These are phyloP conservation scores for Gryganskiella cystojenkinii DNA, from an alignment of 192 early-diverging fungal genomes.

Conservation along the genomic window DNA sequence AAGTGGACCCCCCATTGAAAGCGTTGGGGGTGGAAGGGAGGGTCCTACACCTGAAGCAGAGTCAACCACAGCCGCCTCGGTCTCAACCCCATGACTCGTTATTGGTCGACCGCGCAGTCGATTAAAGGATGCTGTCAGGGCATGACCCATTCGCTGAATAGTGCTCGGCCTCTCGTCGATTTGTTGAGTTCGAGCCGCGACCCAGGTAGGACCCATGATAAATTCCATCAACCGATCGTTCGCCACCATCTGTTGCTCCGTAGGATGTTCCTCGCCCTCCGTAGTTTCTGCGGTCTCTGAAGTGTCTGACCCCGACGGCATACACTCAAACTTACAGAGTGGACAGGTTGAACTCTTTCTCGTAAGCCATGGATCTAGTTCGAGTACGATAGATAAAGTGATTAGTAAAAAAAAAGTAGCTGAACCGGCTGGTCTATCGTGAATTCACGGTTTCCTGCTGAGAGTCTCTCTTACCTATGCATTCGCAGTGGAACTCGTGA, in stretches of 20 bases:
- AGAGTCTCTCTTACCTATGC: conserved; percentile 50
- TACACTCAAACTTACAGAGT: conserved; percentile 54
- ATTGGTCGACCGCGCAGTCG: conserved; percentile 25
- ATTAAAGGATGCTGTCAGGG: conserved; percentile 1
- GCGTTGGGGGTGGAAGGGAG: too few relatives aligned
- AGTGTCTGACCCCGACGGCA: background rate
- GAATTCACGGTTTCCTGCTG: too few relatives aligned
- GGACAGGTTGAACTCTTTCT: conserved; percentile 55
- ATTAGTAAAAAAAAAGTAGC: background rate
- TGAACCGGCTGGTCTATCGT: too few relatives aligned
- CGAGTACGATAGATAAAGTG: background rate
- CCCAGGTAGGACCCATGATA: conserved; percentile 45
- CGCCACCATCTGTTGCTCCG: background rate
- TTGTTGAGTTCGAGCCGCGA: conserved; percentile 20
- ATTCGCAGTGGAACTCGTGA: conserved; percentile 54
- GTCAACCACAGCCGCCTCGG: too few relatives aligned
- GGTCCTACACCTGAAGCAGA: too few relatives aligned
- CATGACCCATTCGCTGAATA: conserved; percentile 15
- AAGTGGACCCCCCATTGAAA: too few relatives aligned
- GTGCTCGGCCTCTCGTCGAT: conserved; percentile 6
- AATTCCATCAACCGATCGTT: conserved; percentile 46
- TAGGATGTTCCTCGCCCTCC: background rate
- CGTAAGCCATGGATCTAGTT: conserved; percentile 53
- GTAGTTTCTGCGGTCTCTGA: background rate
- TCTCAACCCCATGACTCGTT: too few relatives aligned